Percentiles rank a stretch among this genome's conserved stretches.
Evolutionary conservation across 495 filamentous ascomycete species (phyloP).

Genomic region (Cetradonia linearis): DNA sequence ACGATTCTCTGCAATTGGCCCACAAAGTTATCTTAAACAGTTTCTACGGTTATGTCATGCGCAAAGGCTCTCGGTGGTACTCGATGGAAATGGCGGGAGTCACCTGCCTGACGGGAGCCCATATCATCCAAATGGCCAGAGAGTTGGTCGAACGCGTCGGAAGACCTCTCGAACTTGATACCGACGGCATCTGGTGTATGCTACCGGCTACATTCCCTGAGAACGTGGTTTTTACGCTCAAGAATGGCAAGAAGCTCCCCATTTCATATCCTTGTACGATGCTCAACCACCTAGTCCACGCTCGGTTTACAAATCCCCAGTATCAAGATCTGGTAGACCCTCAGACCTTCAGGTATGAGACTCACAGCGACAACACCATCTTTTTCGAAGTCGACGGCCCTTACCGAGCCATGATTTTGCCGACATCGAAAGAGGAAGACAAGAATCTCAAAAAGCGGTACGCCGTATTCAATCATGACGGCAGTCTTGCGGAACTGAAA

Average conservation of each 20-base stretch:
- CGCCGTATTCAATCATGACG: conserved; percentile 97
- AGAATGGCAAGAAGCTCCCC: conserved; percentile 86
- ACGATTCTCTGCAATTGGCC: conserved; percentile 90
- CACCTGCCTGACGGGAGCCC: conserved; percentile 91
- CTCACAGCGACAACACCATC: conserved; percentile 94
- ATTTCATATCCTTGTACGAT: conserved; percentile 99
- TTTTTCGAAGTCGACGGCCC: conserved; percentile 99
- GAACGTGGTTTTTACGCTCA: conserved; percentile 87
- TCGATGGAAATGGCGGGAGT: conserved; percentile 99
- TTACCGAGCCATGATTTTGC: conserved; percentile 94
- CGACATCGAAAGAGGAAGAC: conserved; percentile 95
- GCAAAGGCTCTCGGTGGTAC: conserved; percentile 97
- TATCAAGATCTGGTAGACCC: conserved; percentile 83
- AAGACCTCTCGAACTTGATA: conserved; percentile 92
- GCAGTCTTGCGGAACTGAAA: conserved; percentile 91
- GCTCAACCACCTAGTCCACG: conserved; percentile 97
- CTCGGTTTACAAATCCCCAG: conserved; percentile 89
- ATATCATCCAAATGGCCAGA: conserved; percentile 94
- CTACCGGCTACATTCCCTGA: conserved; percentile 93
- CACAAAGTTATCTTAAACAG: conserved; percentile 99
- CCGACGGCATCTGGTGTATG: conserved; percentile 99
- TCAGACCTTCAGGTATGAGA: conserved; percentile 77
- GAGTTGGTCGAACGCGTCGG: conserved; percentile 91
- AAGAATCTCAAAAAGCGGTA: conserved; percentile 99
- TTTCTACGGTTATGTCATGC: conserved; percentile 99